A percentile compares a stretch with the other conserved stretches of the same genome.
Conservation (phyloP, 2,329 filamentous ascomycete genomes). For the Penicillium sp. region DNA sequence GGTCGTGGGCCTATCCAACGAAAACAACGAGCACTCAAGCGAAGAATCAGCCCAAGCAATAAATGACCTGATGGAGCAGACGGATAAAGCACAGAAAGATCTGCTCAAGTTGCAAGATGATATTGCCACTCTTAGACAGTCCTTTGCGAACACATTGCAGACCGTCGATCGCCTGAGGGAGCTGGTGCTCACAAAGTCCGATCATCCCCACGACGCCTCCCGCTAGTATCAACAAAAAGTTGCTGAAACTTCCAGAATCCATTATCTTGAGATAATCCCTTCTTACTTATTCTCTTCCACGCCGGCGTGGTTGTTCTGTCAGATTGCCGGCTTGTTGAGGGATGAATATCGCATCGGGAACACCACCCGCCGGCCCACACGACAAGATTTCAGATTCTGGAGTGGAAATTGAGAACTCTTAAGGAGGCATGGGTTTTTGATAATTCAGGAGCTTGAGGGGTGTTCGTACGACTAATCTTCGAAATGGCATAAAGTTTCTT, state of each 20-base stretch:
- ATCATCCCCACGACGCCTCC: neutral
- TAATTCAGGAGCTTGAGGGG: neutral
- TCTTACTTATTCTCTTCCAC: neutral
- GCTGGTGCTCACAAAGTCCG: neutral
- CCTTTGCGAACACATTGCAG: neutral
- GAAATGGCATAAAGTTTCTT: neutral
- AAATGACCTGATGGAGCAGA: neutral
- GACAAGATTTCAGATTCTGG: neutral
- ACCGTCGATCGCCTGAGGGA: neutral
- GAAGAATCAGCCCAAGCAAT: neutral
- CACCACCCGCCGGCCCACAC: neutral
- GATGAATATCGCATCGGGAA: neutral
- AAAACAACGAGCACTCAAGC: neutral
- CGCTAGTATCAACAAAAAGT: neutral
- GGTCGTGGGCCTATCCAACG: neutral
- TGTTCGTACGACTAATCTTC: neutral
- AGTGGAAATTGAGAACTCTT: neutral
- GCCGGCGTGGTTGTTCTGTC: neutral
- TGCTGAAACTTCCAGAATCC: no score
- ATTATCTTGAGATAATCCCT: neutral
- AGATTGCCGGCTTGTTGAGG: neutral
- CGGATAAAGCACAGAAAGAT: neutral
- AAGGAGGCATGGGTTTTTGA: neutral
- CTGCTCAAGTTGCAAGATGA: neutral
- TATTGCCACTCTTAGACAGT: neutral